These are phyloP conservation scores for Trichopus zeylanicus DNA, from an alignment of 116 monocot species.

Conservation along the genomic window DNA sequence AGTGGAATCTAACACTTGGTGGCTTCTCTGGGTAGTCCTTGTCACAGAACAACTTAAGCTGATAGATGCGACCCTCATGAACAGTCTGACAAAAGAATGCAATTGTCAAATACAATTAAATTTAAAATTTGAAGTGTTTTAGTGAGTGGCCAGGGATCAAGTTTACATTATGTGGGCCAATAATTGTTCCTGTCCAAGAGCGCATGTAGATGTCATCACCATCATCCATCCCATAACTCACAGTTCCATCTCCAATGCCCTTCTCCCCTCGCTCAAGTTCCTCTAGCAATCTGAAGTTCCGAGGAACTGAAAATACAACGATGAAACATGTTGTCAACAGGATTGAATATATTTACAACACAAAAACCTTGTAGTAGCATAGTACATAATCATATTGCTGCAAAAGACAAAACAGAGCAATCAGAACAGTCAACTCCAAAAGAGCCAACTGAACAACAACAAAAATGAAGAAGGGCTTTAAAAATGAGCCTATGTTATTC, in stretches of 20 bases:
- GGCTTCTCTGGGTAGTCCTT: constrained; percentile 65
- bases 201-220: constrained; percentile 51
- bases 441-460: too few species aligned
- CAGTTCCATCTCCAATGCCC: too few species aligned
- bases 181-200: too few species aligned
- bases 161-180: constrained; percentile 42
- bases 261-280: constrained; percentile 55
- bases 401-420: too few species aligned
- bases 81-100: constrained; percentile 34
- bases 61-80: constrained; percentile 62
- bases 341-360: too few species aligned
- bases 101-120: not conserved
- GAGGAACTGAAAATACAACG: constrained; percentile 22
- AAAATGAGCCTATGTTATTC: too few species aligned
- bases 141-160: too few species aligned
- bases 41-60: constrained; percentile 63
- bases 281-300: constrained; percentile 47
- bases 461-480: too few species aligned
- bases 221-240: constrained; percentile 59
- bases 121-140: not conserved
- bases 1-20: constrained; percentile 54
- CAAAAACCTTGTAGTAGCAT: too few species aligned
- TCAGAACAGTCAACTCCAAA: too few species aligned
- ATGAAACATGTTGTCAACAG: not conserved
- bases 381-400: too few species aligned